Evolutionary conservation across 805 yeast species (phyloP), one percentile per base, ranked within the genome.

Genomic region (Debaryomyces hansenii): DNA sequence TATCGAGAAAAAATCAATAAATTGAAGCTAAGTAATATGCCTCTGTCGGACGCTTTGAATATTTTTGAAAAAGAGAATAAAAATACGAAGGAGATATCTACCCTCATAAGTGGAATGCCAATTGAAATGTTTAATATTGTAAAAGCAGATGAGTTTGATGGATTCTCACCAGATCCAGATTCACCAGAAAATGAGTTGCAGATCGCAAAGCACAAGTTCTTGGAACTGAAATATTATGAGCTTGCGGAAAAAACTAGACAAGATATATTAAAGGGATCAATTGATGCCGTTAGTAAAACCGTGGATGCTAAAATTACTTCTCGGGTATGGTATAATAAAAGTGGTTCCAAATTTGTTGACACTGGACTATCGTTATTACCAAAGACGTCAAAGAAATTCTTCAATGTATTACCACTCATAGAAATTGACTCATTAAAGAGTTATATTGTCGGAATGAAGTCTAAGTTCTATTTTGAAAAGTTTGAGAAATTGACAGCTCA

Each of bases 221-320:
- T 64, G 28, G 76, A 71, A 48, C 59, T 50, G 50, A 49, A 16
- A 6, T 70, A 53, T 46, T 72, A 72, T 48, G 56, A 52, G 6
- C 55, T 66, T 16, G 75, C 77, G 4, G 77, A 72, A 44, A 46
- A 50, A 12, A 55, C 66, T 18, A 60, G 77, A 31, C 60, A 57
- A n/a, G 56, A 56, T 2, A 61, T 72, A 14, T 54, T 72, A n/a
- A 53, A 50, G 44, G 52, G 64, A 12, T 59, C 77, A 0, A 63
- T 65, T 12, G 48, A 45, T 2, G 58, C 55, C 21, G 76, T 70
- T 1, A 51, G 58, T 8, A 54, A 53, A 18, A 53, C 64, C 6
- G 62, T 68, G 2, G 33, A 47, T 2, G 33, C 57, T 14, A 59
- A 65, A 37, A 61, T 72, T 5, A 45, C 48, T 1, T 44, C 57